Conservation (phyloP, 1,139 yeast genomes). For the Candida neerlandica region DNA sequence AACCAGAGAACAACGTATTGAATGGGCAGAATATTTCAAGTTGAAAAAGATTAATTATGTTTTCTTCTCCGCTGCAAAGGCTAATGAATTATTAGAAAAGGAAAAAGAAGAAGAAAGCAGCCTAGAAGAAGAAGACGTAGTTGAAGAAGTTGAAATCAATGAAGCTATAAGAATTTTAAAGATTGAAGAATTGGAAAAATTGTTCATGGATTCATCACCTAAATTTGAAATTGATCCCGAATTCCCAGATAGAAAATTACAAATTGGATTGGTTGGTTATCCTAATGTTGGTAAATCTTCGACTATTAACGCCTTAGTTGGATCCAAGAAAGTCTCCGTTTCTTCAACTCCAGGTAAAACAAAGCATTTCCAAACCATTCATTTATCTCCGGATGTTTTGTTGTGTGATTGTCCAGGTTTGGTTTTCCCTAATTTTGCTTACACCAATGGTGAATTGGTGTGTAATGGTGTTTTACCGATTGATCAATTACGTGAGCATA, state of each 20-base stretch:
- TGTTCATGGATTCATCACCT: conserved; percentile 83
- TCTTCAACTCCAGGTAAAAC: conserved; percentile 99
- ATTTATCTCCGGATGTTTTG: conserved; percentile 77
- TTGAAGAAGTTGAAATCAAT: conserved; percentile 21
- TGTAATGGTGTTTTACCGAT: conserved; percentile 98
- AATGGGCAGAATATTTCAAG: conserved; percentile 86
- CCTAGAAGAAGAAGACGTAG: conserved; percentile 20
- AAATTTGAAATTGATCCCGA: conserved; percentile 56
- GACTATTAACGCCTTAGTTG: conserved; percentile 92
- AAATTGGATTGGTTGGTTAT: conserved; percentile 95
- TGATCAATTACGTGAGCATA: conserved; percentile 91
- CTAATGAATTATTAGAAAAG: conserved; percentile 68
- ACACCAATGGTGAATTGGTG: conserved; percentile 93
- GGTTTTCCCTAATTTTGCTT: conserved; percentile 97
- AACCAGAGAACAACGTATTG: conserved; percentile 70
- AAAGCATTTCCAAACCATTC: conserved; percentile 96
- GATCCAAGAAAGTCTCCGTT: conserved; percentile 95
- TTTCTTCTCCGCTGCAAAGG: conserved; percentile 89
- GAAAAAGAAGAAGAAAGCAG: conserved; percentile 55
- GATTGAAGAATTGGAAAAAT: conserved; percentile 80
- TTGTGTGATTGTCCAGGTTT: conserved; percentile 99
- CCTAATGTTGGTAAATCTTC: conserved; percentile 98
- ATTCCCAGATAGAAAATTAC: conserved; percentile 65
- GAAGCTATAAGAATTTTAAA: conserved; percentile 63
- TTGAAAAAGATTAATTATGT: conserved; percentile 75